Conservation (phyloP, 2,329 filamentous ascomycete genomes). For the Penicillium psychrosexuale region DNA sequence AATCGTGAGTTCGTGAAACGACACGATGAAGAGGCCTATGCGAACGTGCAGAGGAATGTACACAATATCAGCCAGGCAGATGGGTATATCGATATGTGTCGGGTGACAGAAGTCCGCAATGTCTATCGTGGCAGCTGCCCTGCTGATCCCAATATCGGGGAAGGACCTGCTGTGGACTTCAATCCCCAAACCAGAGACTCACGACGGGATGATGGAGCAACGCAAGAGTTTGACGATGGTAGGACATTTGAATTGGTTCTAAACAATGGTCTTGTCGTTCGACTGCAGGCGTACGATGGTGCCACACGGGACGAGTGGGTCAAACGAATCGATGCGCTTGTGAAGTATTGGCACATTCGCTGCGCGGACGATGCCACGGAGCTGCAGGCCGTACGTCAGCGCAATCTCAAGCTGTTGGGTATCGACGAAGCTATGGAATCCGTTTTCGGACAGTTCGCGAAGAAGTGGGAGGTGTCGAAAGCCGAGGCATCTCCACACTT, state of each 20-base stretch:
- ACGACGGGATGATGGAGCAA: conserved; percentile 52
- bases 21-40: conserved; percentile 58
- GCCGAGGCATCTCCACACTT: conserved; percentile 61
- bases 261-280: conserved; percentile 59
- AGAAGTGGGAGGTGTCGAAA: conserved; percentile 66
- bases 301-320: conserved; percentile 62
- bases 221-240: conserved; percentile 53
- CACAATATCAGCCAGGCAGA: conserved; percentile 60
- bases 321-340: conserved; percentile 53
- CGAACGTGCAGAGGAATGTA: conserved; percentile 57
- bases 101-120: conserved; percentile 56
- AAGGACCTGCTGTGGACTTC: conserved; percentile 56
- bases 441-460: conserved; percentile 62
- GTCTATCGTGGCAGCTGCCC: conserved; percentile 51
- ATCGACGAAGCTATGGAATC: conserved; percentile 67
- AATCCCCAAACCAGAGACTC: conserved; percentile 49
- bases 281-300: conserved; percentile 58
- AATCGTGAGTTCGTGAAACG: conserved; percentile 46
- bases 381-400: conserved; percentile 55
- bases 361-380: conserved; percentile 55
- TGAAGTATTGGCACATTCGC: conserved; percentile 61
- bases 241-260: conserved; percentile 61
- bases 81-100: conserved; percentile 61
- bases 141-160: conserved; percentile 52
- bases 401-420: conserved; percentile 58